Percentiles rank a stretch among this genome's conserved stretches.
These are phyloP conservation scores for Monosporozyma unispora DNA, from an alignment of 805 yeast genomes.

Conservation along the genomic window DNA sequence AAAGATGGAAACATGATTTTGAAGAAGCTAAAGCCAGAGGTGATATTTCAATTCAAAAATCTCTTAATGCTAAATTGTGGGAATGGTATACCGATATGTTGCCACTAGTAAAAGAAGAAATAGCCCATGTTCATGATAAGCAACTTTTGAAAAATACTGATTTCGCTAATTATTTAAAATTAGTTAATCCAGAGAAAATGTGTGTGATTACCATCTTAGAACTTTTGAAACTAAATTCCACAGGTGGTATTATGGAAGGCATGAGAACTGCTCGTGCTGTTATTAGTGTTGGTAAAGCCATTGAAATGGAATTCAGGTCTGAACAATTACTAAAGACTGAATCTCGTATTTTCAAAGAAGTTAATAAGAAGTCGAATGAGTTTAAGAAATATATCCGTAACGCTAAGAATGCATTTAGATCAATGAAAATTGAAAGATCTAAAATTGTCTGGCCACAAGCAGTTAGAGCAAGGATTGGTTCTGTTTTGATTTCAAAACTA, in stretches of 20 bases:
- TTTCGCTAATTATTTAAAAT: constrained; percentile 68
- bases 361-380: constrained; percentile 39
- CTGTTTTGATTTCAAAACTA: constrained; percentile 63
- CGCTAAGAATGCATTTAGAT: constrained; percentile 32
- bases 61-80: constrained; percentile 68
- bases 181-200: constrained; percentile 72
- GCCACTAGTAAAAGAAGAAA: constrained; percentile 63
- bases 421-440: constrained; percentile 30
- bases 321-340: constrained; percentile 54
- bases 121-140: constrained; percentile 43
- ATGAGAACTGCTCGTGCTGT: constrained; percentile 80
- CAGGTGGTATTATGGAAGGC: constrained; percentile 71
- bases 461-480: constrained; percentile 66
- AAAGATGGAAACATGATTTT: constrained; percentile 79
- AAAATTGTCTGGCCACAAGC: constrained; percentile 47
- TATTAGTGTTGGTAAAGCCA: constrained; percentile 68
- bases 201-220: constrained; percentile 81
- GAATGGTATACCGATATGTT: constrained; percentile 73
- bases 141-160: constrained; percentile 31
- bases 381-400: constrained; percentile 35
- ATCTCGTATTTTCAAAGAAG: constrained; percentile 44
- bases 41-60: constrained; percentile 43
- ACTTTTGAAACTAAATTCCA: constrained; percentile 59
- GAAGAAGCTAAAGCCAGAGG: constrained; percentile 59
- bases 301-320: constrained; percentile 76